phyloP scores from a whole-genome alignment of 257 asterid species.

The Solanum arcanum region DNA sequence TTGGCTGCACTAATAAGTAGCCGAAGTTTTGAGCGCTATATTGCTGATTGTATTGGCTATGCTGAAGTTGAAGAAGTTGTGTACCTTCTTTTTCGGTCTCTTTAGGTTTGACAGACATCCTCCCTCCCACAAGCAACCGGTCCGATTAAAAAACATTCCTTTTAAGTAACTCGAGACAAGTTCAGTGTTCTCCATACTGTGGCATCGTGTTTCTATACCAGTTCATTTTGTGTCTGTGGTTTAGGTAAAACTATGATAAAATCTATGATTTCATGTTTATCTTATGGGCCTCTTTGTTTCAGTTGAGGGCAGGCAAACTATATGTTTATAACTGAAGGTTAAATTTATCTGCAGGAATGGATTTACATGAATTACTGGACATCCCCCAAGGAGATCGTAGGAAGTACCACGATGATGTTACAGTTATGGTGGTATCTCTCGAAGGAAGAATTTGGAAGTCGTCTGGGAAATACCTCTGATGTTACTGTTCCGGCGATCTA shows the following conservation, averaged over 20 bases:
- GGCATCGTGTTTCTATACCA: not conserved
- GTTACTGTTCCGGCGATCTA: not conserved
- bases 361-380: slow-evolving; percentile 12
- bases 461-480: slow-evolving; percentile 4
- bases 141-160: not conserved
- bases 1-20: not conserved
- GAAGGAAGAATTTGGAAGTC: slow-evolving; percentile 19
- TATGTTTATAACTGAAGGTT: not conserved
- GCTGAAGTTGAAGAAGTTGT: not conserved
- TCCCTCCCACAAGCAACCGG: not conserved
- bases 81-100: not conserved
- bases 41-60: not conserved
- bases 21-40: not conserved
- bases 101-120: not conserved
- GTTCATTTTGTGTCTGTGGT: not conserved
- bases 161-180: not conserved
- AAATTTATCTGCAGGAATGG: slow-evolving; percentile 7
- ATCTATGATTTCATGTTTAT: not conserved
- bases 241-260: not conserved
- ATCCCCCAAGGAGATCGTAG: slow-evolving; percentile 16
- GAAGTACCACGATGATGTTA: slow-evolving; percentile 15
- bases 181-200: not conserved
- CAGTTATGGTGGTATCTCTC: slow-evolving; percentile 15
- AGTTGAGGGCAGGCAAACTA: not conserved
- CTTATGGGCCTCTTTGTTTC: not conserved